Conservation (phyloP, 2,329 filamentous ascomycete genomes). For the Davidsoniella neocaledoniae region DNA sequence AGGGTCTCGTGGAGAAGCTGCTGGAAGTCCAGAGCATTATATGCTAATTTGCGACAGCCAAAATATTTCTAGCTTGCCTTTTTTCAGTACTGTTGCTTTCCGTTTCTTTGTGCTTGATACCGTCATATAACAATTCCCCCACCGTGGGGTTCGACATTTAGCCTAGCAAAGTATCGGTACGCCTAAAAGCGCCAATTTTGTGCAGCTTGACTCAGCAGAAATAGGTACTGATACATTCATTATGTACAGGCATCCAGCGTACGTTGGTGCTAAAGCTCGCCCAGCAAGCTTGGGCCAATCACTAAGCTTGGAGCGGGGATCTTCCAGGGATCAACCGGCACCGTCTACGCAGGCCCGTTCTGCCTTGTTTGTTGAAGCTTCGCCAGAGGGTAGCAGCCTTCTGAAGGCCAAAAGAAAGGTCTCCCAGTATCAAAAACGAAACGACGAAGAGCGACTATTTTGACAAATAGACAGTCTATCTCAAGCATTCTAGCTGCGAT, state of each 20-base stretch:
- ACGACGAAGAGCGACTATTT: not conserved
- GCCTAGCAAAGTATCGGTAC: not conserved
- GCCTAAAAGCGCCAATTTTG: not conserved
- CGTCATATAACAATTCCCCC: not conserved
- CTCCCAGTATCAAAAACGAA: not conserved
- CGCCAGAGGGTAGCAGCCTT: conserved; percentile 5
- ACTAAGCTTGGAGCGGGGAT: not conserved
- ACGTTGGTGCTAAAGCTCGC: conserved; percentile 2
- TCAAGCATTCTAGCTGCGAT: not conserved
- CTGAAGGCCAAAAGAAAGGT: not conserved
- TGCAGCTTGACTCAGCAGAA: not conserved
- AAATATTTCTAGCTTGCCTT: too few species aligned
- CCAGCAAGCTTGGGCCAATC: conserved; percentile 10
- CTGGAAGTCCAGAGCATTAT: too few species aligned
- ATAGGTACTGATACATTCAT: not conserved
- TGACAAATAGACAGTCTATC: not conserved
- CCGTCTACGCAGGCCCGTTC: conserved; percentile 13
- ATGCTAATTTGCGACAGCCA: too few species aligned
- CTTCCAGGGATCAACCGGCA: conserved; percentile 9
- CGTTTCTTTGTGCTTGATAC: not conserved
- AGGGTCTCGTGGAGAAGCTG: too few species aligned
- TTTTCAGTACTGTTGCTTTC: too few species aligned
- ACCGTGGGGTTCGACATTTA: not conserved
- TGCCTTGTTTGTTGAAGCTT: conserved; percentile 8
- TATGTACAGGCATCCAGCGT: conserved; percentile 12